phyloP scores from a whole-genome alignment of 805 yeast species.

The Maudiozyma serrabonitensis region DNA sequence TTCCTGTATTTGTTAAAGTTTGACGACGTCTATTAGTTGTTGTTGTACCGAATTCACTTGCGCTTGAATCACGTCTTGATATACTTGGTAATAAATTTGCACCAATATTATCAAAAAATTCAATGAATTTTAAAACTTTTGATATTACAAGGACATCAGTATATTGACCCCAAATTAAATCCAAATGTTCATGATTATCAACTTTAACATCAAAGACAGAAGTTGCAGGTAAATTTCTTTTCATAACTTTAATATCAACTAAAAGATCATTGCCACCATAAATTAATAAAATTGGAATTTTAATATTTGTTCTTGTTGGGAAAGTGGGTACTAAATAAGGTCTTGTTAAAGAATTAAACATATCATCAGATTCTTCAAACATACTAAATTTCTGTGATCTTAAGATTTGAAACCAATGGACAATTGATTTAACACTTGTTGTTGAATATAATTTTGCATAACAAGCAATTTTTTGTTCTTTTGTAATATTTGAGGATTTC shows the following conservation, averaged over 20 bases:
- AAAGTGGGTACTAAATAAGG: conserved; percentile 30
- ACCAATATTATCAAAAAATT: conserved; percentile 18
- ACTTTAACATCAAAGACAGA: conserved; percentile 48
- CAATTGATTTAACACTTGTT: conserved; percentile 83
- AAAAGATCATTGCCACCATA: conserved; percentile 77
- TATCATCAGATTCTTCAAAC: conserved; percentile 60
- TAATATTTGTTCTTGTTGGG: conserved; percentile 57
- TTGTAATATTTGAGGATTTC: conserved; percentile 61
- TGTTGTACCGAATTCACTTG: background rate
- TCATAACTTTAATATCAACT: conserved; percentile 76
- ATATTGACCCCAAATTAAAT: conserved; percentile 77
- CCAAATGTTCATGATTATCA: conserved; percentile 76
- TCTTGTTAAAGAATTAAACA: conserved; percentile 29
- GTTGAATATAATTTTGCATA: conserved; percentile 86
- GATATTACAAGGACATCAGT: conserved; percentile 41
- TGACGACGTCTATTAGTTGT: background rate
- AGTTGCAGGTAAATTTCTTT: conserved; percentile 49
- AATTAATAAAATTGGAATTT: conserved; percentile 63
- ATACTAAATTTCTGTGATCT: conserved; percentile 70
- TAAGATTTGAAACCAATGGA: conserved; percentile 94
- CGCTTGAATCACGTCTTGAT: conserved; percentile 3
- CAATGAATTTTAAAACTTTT: conserved; percentile 32
- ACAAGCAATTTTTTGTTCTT: conserved; percentile 64
- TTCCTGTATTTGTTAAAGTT: background rate
- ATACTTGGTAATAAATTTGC: background rate